These are phyloP conservation scores for Paraphoma sp. DNA, from an alignment of 2,329 filamentous ascomycete species.

Conservation along the genomic window DNA sequence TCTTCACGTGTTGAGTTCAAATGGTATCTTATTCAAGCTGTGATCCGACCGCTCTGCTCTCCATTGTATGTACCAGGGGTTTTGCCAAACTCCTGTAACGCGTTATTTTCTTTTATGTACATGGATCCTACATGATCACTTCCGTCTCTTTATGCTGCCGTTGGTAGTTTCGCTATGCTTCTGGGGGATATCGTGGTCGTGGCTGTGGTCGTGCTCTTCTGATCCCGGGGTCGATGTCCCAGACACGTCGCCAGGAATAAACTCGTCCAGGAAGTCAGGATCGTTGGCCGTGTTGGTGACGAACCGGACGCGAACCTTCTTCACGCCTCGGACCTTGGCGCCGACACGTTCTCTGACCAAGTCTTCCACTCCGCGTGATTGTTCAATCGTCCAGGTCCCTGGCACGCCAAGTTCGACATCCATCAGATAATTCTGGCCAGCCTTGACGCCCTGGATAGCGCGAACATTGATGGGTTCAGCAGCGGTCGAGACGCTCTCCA, in stretches of 20 bases:
- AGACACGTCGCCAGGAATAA: slow-evolving; percentile 45
- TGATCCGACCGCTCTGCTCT: neutral
- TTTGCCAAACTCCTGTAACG: slow-evolving; percentile 28
- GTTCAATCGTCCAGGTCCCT: slow-evolving; percentile 74
- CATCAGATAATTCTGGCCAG: slow-evolving; percentile 93
- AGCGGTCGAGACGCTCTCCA: slow-evolving; percentile 49
- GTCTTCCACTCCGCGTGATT: slow-evolving; percentile 74
- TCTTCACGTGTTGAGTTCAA: neutral
- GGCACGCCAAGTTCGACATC: slow-evolving; percentile 88
- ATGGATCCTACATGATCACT: slow-evolving; percentile 28
- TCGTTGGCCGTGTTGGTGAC: slow-evolving; percentile 68
- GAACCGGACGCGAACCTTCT: slow-evolving; percentile 84
- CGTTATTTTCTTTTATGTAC: slow-evolving; percentile 25
- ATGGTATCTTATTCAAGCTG: neutral
- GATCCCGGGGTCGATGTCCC: slow-evolving; percentile 39
- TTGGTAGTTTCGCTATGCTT: slow-evolving; percentile 26
- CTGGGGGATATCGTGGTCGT: slow-evolving; percentile 31
- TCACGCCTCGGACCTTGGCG: slow-evolving; percentile 79
- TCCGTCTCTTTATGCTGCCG: slow-evolving; percentile 26
- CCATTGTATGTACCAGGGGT: slow-evolving; percentile 24
- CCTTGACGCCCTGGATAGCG: slow-evolving; percentile 88
- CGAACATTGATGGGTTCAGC: slow-evolving; percentile 72
- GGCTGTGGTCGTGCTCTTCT: slow-evolving; percentile 34
- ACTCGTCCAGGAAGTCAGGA: slow-evolving; percentile 74
- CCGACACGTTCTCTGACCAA: slow-evolving; percentile 75